phyloP scores from a whole-genome alignment of 73 alveolate genomes.

The Tetrahymena thermophila region DNA sequence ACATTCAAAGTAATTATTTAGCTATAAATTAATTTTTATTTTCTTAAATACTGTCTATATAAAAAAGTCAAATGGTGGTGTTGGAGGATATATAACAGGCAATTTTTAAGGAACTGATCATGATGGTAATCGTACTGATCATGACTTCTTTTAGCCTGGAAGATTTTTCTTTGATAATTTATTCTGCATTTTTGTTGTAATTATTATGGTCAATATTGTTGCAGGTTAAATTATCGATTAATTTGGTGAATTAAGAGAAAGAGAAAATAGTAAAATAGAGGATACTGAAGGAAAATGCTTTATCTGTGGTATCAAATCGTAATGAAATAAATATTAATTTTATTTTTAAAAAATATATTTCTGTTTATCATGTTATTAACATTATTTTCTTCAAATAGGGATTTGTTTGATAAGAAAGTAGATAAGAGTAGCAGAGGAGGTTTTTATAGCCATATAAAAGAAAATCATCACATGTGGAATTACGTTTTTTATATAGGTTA shows the following conservation, averaged over 20 bases:
- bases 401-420: conserved; percentile 38
- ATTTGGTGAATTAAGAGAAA: conserved; percentile 64
- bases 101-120: neutral
- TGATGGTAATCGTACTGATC: neutral
- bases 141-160: neutral
- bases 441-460: conserved; percentile 48
- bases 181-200: conserved; percentile 40
- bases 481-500: conserved; percentile 64
- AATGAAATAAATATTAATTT: neutral
- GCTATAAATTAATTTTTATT: neutral
- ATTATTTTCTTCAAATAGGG: neutral
- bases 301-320: conserved; percentile 54
- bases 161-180: conserved; percentile 59
- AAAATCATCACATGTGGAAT: conserved; percentile 73
- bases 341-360: neutral
- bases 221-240: conserved; percentile 76
- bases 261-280: conserved; percentile 26
- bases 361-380: too few species aligned
- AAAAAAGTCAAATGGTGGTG: conserved; percentile 31
- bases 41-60: neutral
- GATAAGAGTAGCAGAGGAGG: conserved; percentile 41
- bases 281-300: conserved; percentile 60
- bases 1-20: conserved; percentile 15
- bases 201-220: conserved; percentile 61
- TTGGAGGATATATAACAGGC: conserved; percentile 33